Evolutionary conservation across 352 stramenopile species (phyloP).

Genomic region (Hyaloperonospora arabidopsidis): DNA sequence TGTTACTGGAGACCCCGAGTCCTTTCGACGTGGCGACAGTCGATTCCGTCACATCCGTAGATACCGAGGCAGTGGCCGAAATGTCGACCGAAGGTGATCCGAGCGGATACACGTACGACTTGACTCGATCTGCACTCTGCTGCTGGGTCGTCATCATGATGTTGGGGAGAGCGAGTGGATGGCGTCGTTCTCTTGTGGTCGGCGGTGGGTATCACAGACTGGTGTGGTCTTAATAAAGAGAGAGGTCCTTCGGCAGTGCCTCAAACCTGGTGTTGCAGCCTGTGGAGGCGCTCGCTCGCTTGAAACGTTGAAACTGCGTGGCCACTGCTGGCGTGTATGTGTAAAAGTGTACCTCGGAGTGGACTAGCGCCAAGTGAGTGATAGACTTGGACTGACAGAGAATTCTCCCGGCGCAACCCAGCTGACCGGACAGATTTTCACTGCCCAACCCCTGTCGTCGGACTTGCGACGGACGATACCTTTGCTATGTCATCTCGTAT

Average conservation of each 20-base stretch:
- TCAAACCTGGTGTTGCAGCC: too few relatives aligned
- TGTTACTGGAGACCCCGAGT: slow-evolving; percentile 1
- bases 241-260: too few relatives aligned
- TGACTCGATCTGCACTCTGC: slow-evolving; percentile 39
- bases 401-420: slow-evolving; percentile 24
- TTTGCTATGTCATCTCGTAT: neutral
- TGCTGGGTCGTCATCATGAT: slow-evolving; percentile 61
- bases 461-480: neutral
- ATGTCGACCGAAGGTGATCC: slow-evolving; percentile 13
- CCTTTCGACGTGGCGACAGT: slow-evolving; percentile 19
- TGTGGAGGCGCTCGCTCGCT: too few relatives aligned
- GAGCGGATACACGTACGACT: slow-evolving; percentile 31
- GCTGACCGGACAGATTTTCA: slow-evolving; percentile 31
- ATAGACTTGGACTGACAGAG: slow-evolving; percentile 13
- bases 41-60: neutral
- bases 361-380: slow-evolving; percentile 5
- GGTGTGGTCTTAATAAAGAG: too few relatives aligned
- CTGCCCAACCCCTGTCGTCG: slow-evolving; percentile 7
- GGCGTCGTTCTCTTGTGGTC: slow-evolving; percentile 12
- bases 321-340: too few relatives aligned
- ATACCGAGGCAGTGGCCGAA: neutral
- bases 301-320: too few relatives aligned
- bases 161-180: slow-evolving; percentile 8
- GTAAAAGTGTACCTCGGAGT: neutral
- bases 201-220: neutral